These are phyloP conservation scores for Aspergillus sp. DNA, from an alignment of 2,329 filamentous ascomycete species.

Conservation along the genomic window DNA sequence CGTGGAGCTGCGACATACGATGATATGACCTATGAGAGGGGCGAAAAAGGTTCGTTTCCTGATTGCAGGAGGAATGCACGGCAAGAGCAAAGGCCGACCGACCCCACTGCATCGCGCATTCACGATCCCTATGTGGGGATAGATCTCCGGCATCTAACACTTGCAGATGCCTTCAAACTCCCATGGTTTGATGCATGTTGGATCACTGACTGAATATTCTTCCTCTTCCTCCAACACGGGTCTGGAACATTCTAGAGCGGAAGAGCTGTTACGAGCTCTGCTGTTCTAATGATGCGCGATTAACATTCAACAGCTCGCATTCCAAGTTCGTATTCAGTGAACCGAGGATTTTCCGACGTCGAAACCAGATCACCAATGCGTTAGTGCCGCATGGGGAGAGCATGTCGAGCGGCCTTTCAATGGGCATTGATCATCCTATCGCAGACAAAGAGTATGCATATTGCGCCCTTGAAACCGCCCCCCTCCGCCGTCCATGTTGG, in stretches of 20 bases:
- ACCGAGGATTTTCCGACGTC: background rate
- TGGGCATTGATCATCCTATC: background rate
- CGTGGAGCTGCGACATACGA: background rate
- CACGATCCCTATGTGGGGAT: background rate
- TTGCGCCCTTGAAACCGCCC: background rate
- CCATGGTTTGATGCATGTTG: background rate
- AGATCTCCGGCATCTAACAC: background rate
- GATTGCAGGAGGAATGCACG: background rate
- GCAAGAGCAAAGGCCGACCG: background rate
- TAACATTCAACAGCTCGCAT: no score
- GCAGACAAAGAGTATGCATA: background rate
- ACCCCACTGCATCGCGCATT: background rate
- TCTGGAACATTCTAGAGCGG: background rate
- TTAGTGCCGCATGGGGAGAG: constrained; percentile 1
- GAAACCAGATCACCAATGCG: background rate
- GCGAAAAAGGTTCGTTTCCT: background rate
- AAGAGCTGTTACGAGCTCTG: background rate
- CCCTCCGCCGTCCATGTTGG: background rate
- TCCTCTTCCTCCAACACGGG: background rate
- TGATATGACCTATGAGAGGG: background rate
- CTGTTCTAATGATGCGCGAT: no score
- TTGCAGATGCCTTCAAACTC: background rate
- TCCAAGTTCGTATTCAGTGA: background rate
- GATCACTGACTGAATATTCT: background rate
- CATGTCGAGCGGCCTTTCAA: background rate